A percentile compares a stretch with the other conserved stretches of the same genome.
Conservation (phyloP, 768 basidiomycete genomes). For the Pisolithus marmoratus region DNA sequence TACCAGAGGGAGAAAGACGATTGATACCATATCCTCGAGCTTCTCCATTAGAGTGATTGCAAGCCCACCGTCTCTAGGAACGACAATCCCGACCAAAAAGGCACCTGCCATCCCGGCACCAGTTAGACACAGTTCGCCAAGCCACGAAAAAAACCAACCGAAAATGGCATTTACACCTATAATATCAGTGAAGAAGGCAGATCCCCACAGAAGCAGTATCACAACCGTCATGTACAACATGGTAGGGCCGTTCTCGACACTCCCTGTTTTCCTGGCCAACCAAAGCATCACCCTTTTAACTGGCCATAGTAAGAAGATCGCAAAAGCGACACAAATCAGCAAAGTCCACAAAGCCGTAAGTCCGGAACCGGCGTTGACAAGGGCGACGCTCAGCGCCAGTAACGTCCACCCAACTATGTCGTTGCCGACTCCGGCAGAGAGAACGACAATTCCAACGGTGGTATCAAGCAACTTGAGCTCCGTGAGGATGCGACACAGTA, state of each 20-base stretch:
- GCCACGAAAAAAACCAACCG: slow-evolving; percentile 36
- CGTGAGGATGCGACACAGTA: slow-evolving; percentile 81
- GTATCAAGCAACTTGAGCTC: slow-evolving; percentile 91
- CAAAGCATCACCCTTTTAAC: slow-evolving; percentile 57
- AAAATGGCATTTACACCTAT: slow-evolving; percentile 93
- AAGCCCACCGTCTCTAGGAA: slow-evolving; percentile 86
- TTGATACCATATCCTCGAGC: slow-evolving; percentile 90
- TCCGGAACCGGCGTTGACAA: slow-evolving; percentile 84
- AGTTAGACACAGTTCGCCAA: not conserved
- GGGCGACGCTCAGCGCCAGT: slow-evolving; percentile 84
- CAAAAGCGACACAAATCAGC: slow-evolving; percentile 74
- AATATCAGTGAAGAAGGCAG: slow-evolving; percentile 88
- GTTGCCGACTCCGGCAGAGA: slow-evolving; percentile 89
- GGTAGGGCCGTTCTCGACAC: slow-evolving; percentile 75
- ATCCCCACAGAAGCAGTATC: slow-evolving; percentile 75
- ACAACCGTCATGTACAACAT: slow-evolving; percentile 86
- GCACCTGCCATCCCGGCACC: slow-evolving; percentile 43
- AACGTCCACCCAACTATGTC: slow-evolving; percentile 86
- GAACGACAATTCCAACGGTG: slow-evolving; percentile 85
- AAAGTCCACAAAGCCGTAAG: slow-evolving; percentile 83
- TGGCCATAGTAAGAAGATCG: slow-evolving; percentile 67
- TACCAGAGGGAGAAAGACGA: slow-evolving; percentile 85
- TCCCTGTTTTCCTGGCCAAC: slow-evolving; percentile 75
- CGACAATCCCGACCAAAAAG: slow-evolving; percentile 73
- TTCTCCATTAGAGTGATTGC: slow-evolving; percentile 88